Evolutionary conservation across 2,329 filamentous ascomycete species (phyloP).

Genomic region (Diplodia intermedia): DNA sequence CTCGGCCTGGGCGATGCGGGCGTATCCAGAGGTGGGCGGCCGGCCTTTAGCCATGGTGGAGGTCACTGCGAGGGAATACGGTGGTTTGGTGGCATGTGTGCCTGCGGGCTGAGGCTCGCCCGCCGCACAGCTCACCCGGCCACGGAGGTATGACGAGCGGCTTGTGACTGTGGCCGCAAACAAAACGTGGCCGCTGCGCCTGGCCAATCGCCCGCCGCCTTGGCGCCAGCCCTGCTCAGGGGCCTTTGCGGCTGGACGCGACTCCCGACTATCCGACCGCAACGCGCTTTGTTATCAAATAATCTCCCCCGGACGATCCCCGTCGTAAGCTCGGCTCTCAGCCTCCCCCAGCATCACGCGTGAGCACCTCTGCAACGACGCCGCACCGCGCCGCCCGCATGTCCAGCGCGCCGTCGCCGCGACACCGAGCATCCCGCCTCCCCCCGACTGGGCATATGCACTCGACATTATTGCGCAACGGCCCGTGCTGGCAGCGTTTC

Average conservation of each 20-base stretch:
- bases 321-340: constrained; percentile 5
- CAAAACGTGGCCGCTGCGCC: constrained; percentile 20
- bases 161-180: not conserved
- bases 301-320: constrained; percentile 26
- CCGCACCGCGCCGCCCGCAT: constrained; percentile 2
- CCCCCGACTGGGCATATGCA: not conserved
- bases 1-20: constrained; percentile 60
- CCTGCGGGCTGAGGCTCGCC: constrained; percentile 22
- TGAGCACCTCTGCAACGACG: constrained; percentile 4
- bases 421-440: constrained; percentile 12
- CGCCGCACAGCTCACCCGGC: constrained; percentile 5
- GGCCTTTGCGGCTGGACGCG: not conserved
- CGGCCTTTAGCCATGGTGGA: constrained; percentile 43
- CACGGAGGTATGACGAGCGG: constrained; percentile 31
- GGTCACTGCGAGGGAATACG: constrained; percentile 15
- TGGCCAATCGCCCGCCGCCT: constrained; percentile 25
- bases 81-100: constrained; percentile 20
- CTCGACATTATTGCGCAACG: not conserved
- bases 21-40: constrained; percentile 57
- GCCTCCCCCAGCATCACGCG: not conserved
- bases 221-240: not conserved
- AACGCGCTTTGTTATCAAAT: constrained; percentile 15
- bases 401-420: not conserved
- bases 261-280: not conserved
- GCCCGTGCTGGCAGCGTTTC: not conserved